These are phyloP conservation scores for Dalbergia cochinchinensis DNA, from an alignment of 306 rosid genomes.

Conservation along the genomic window DNA sequence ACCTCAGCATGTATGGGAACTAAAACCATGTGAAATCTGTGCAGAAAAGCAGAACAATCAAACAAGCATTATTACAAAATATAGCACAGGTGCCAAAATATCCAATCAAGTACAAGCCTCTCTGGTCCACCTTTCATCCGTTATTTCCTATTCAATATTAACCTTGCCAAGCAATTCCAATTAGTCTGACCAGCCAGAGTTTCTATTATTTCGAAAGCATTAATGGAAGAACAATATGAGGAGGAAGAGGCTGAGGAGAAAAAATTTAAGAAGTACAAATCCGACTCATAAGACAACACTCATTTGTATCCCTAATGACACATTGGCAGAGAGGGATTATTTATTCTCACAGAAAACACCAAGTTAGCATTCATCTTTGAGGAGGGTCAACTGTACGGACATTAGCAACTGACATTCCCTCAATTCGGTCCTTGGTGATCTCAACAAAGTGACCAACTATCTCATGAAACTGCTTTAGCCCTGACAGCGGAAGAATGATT, in stretches of 20 bases:
- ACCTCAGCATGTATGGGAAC: slow-evolving; percentile 39
- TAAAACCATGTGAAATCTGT: slow-evolving; percentile 43
- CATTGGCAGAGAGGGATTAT: slow-evolving; percentile 57
- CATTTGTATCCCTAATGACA: slow-evolving; percentile 55
- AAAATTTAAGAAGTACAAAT: slow-evolving; percentile 52
- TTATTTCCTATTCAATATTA: slow-evolving; percentile 64
- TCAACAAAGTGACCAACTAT: slow-evolving; percentile 99
- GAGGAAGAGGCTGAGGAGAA: slow-evolving; percentile 42
- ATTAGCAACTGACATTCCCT: slow-evolving; percentile 92
- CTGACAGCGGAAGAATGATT: slow-evolving; percentile 96
- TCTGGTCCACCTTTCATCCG: slow-evolving; percentile 46
- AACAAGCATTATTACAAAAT: slow-evolving; percentile 67
- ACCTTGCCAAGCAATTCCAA: slow-evolving; percentile 63
- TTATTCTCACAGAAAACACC: slow-evolving; percentile 56
- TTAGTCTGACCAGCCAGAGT: slow-evolving; percentile 64
- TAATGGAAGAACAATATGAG: slow-evolving; percentile 61
- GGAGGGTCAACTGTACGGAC: slow-evolving; percentile 97
- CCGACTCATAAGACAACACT: slow-evolving; percentile 59
- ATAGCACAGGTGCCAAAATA: slow-evolving; percentile 57
- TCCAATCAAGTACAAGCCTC: slow-evolving; percentile 60
- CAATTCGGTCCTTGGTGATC: slow-evolving; percentile 93
- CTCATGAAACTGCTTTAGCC: slow-evolving; percentile 97
- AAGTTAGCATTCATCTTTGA: slow-evolving; percentile 71
- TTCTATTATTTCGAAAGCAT: slow-evolving; percentile 75
- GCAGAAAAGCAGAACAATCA: slow-evolving; percentile 41